Conservation (phyloP, 2,329 filamentous ascomycete species). For the Emmonsia crescens region DNA sequence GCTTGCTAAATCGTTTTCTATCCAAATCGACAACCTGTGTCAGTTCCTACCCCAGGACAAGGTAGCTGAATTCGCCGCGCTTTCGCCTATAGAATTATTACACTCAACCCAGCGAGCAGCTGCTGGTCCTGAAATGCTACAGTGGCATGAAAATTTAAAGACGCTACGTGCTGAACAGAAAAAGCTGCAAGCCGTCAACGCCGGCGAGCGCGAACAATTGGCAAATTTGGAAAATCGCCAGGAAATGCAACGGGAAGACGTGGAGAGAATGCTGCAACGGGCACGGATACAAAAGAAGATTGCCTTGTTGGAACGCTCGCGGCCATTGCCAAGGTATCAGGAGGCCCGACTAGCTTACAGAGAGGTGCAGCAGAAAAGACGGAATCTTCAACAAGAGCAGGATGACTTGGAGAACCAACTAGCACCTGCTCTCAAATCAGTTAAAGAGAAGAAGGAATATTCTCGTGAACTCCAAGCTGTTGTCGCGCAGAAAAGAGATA, state of each 20-base stretch:
- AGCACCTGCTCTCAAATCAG: slow-evolving; percentile 58
- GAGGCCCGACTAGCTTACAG: slow-evolving; percentile 40
- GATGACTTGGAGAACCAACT: slow-evolving; percentile 48
- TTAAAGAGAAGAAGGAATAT: slow-evolving; percentile 62
- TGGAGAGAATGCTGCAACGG: slow-evolving; percentile 70
- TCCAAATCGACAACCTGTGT: slow-evolving; percentile 95
- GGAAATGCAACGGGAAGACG: slow-evolving; percentile 62
- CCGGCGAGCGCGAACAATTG: slow-evolving; percentile 52
- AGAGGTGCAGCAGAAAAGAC: slow-evolving; percentile 46
- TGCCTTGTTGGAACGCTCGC: slow-evolving; percentile 52
- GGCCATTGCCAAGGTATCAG: slow-evolving; percentile 56
- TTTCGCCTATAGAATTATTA: slow-evolving; percentile 71
- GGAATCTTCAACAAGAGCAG: slow-evolving; percentile 47
- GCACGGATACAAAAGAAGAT: slow-evolving; percentile 56
- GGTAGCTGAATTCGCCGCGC: slow-evolving; percentile 82
- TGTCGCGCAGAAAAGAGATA: slow-evolving; percentile 44
- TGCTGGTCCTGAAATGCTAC: slow-evolving; percentile 67
- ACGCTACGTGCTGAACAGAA: slow-evolving; percentile 59
- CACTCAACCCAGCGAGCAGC: slow-evolving; percentile 81
- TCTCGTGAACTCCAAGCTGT: slow-evolving; percentile 42
- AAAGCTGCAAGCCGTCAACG: slow-evolving; percentile 46
- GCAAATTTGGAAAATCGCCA: slow-evolving; percentile 62
- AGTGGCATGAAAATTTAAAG: slow-evolving; percentile 67
- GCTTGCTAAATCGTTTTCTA: slow-evolving; percentile 62
- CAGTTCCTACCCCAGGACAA: slow-evolving; percentile 95